Evolutionary conservation across 2,329 filamentous ascomycete genomes (phyloP).

Genomic region (Clarireedia monteithiana): DNA sequence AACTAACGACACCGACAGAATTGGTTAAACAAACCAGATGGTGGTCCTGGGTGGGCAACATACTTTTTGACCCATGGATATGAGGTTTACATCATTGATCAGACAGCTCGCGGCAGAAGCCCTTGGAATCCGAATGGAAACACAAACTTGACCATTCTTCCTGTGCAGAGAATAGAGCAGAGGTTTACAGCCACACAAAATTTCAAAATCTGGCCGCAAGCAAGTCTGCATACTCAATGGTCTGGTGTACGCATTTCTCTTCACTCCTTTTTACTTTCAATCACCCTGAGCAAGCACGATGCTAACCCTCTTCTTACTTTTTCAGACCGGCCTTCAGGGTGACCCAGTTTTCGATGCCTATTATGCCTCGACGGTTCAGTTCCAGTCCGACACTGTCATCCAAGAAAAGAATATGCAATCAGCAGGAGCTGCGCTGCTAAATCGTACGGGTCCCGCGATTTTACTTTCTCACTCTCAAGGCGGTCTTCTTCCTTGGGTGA

Average conservation of each 20-base stretch:
- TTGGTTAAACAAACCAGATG: conserved; percentile 41
- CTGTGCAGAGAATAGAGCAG: conserved; percentile 20
- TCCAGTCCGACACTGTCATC: conserved; percentile 27
- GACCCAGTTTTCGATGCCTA: conserved; percentile 23
- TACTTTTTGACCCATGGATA: conserved; percentile 39
- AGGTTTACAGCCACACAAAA: conserved; percentile 24
- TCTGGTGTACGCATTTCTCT: conserved; percentile 24
- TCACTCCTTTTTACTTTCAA: neutral
- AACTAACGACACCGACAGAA: conserved; percentile 24
- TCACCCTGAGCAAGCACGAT: neutral
- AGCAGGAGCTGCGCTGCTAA: conserved; percentile 32
- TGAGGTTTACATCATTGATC: conserved; percentile 35
- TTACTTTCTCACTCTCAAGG: conserved; percentile 36
- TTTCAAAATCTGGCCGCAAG: conserved; percentile 28
- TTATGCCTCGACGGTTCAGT: conserved; percentile 35
- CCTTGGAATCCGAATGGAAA: conserved; percentile 13
- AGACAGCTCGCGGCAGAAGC: conserved; percentile 11
- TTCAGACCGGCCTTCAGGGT: conserved; percentile 18
- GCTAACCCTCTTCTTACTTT: neutral
- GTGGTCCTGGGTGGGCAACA: conserved; percentile 38
- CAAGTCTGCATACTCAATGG: conserved; percentile 34
- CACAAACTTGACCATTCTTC: conserved; percentile 6
- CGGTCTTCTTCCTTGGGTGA: conserved; percentile 34
- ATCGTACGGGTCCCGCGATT: conserved; percentile 18
- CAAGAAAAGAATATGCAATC: conserved; percentile 33